A percentile compares a stretch with the other conserved stretches of the same genome.
phyloP scores from a whole-genome alignment of 2,329 filamentous ascomycete genomes.

The Aspergillus sp. region DNA sequence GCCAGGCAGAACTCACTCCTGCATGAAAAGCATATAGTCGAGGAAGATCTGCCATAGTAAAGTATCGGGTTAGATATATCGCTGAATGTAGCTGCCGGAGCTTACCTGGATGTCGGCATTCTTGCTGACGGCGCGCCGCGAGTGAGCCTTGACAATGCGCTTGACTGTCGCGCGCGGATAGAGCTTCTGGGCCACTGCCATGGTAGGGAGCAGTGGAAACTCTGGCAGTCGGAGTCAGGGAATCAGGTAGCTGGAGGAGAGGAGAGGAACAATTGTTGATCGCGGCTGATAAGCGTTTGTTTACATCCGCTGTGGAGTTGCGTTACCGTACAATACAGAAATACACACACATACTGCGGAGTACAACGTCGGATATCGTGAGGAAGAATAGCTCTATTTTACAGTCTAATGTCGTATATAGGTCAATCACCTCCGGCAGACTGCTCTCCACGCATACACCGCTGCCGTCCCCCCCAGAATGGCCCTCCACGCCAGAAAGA shows the following conservation, averaged over 20 bases:
- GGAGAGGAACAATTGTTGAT: not conserved
- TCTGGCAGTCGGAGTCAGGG: too few species aligned
- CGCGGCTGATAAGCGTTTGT: not conserved
- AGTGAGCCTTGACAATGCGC: constrained; percentile 83
- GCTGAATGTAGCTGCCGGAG: too few species aligned
- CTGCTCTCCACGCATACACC: constrained; percentile 19
- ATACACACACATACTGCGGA: not conserved
- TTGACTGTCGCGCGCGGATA: constrained; percentile 80
- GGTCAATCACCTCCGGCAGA: constrained; percentile 11
- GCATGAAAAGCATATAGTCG: constrained; percentile 73
- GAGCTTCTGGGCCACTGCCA: constrained; percentile 59
- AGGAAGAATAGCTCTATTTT: constrained; percentile 1
- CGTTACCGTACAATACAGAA: not conserved
- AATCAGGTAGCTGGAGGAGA: not conserved
- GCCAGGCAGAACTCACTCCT: constrained; percentile 50
- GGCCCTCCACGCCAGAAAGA: constrained; percentile 32
- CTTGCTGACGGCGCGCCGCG: constrained; percentile 68
- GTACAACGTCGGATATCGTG: too few species aligned
- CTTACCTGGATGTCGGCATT: constrained; percentile 74
- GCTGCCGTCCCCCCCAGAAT: constrained; percentile 21
- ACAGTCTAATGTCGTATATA: constrained; percentile 1
- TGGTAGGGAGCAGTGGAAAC: constrained; percentile 20
- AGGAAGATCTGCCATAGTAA: constrained; percentile 78
- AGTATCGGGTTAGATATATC: too few species aligned
- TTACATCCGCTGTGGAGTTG: not conserved